Evolutionary conservation across 768 basidiomycete species (phyloP), one percentile per base, ranked within the genome.

Genomic region (Coprinopsis marcescibilis): DNA sequence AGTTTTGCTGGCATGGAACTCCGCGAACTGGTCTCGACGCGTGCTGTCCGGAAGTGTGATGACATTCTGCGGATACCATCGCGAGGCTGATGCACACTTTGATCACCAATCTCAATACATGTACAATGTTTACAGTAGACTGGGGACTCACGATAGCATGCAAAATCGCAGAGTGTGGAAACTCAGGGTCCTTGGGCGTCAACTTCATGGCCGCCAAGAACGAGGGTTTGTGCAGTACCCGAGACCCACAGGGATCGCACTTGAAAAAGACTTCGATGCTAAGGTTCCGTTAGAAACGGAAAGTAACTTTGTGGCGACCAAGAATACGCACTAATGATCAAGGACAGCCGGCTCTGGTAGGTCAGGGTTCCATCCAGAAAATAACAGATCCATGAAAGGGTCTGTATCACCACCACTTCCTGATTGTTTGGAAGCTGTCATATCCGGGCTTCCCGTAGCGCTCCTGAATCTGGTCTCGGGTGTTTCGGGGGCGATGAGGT

Each of bases 181-280:
- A 96, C 32, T 78, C 77, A 6, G 83, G 78, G 60, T 91, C 86
- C 47, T 78, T 75, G 2, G 93, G 90, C 41, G 89, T 80, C 36
- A 92, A 68, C 53, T 77, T 78, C 76, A 95, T 76, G 3, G 88
- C 83, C 13, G 85, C 75, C 20, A 91, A 65, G 62, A 96, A 89
- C 7, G 85, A 82, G 11, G 83, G 78, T 8, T 80, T 78, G 60
- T 95, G 90, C 27, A 96, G 69, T 42, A 94, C 81, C 37, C 88
- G 78, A 20, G 90, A 84, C 37, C 87, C 81, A 57, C 89, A 90
- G 34, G 91, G 90, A 60, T 93, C 90, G 56, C 83, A 84, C 59
- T 80, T 79, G 65, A 95, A 96, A 66, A 92, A 96, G 10, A 86
- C 71, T 27, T 92, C 88, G 58, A 95, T 78, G 51, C 89, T 92